Evolutionary conservation across 768 basidiomycete genomes (phyloP), one percentile per base, ranked within the genome.

Genomic region (Candolleomyces aberdarensis): DNA sequence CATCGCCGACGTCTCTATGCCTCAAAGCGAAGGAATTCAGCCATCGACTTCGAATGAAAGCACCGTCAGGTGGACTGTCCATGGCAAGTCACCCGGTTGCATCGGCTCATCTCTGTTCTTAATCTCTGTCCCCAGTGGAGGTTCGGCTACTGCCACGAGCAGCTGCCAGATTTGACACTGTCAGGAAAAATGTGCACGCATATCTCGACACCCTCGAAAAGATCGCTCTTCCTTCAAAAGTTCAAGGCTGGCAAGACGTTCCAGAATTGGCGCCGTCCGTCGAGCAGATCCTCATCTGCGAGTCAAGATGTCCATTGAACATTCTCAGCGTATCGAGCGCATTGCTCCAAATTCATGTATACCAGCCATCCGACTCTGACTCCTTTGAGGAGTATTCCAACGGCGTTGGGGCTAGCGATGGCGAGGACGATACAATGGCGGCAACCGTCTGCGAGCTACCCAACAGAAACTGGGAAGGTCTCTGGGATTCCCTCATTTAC

Each of bases 401-500:
- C 47, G 78, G 78, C 69, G 70, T 78, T n/a, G 62, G 82, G 67
- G 58, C 76, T 1, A 74, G 78, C 54, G 81, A 81, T 31, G 90
- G 90, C 20, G 91, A 87, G 48, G 86, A 89, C 62, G 85, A 87
- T 56, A 86, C 93, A 0, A 89, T 89, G 78, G 93, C 96, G 11
- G 97, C 96, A 1, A 91, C 84, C 60, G 88, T 98, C 19, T 91
- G 91, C 70, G 91, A 96, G 58, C 81, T 99, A 50, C 97, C 97
- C 1, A 90, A 88, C 63, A 72, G 80, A 63, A 83, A 80, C 44
- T 88, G 92, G 81, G 96, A 98, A 62, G 95, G 96, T 1, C 76
- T 98, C 15, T 98, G 97, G 97, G 90, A 89, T 56, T 91, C 89
- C 52, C 72, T 99, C 65, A 89, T 98, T 70, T 99, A 96, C 72